These are phyloP conservation scores for Apiosordaria backusii DNA, from an alignment of 495 filamentous ascomycete genomes.

Conservation along the genomic window DNA sequence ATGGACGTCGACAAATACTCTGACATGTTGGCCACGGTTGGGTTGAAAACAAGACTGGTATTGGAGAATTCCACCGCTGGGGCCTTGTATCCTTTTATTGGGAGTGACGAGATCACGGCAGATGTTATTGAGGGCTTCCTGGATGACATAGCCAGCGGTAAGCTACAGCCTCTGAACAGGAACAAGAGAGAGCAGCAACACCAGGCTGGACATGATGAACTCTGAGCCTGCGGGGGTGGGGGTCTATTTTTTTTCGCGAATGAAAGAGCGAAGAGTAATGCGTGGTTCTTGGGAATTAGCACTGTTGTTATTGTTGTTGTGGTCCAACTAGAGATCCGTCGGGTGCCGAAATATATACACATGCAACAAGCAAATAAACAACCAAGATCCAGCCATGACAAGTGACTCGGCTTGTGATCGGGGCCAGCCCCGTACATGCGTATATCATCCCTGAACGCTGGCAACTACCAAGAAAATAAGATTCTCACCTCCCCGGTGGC, in stretches of 20 bases:
- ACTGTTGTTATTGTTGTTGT: too few relatives aligned
- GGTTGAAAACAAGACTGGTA: constrained; percentile 14
- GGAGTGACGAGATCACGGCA: constrained; percentile 12
- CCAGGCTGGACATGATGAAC: constrained; percentile 14
- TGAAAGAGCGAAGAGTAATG: too few relatives aligned
- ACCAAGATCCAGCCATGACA: not conserved
- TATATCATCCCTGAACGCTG: not conserved
- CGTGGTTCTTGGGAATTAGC: too few relatives aligned
- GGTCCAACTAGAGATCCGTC: too few relatives aligned
- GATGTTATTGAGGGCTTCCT: constrained; percentile 20
- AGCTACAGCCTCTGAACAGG: constrained; percentile 14
- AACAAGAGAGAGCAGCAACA: not conserved
- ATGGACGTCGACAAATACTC: constrained; percentile 35
- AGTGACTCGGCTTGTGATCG: not conserved
- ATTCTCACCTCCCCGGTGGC: not conserved
- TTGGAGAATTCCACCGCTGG: constrained; percentile 24
- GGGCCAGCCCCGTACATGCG: not conserved
- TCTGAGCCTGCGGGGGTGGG: too few relatives aligned
- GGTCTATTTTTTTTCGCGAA: too few relatives aligned
- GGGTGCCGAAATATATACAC: too few relatives aligned
- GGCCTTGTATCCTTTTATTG: constrained; percentile 20
- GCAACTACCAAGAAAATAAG: not conserved
- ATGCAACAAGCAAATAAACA: not conserved
- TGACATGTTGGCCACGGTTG: constrained; percentile 27
- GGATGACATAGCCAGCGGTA: constrained; percentile 21